These are phyloP conservation scores for Rugosomyces carneus DNA, from an alignment of 1,284 basidiomycete genomes.

Conservation along the genomic window DNA sequence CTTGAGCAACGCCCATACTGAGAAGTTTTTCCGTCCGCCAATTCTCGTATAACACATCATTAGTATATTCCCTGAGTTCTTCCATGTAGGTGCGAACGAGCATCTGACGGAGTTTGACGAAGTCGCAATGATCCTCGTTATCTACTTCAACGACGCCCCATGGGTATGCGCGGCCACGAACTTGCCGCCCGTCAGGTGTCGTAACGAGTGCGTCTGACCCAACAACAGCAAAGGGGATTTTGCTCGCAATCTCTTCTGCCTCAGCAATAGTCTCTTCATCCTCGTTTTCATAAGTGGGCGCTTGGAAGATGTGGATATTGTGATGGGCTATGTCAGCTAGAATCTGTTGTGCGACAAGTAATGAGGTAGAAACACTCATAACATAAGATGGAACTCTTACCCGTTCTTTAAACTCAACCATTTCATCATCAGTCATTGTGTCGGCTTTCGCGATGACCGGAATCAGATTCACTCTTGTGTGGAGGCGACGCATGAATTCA, in stretches of 20 bases:
- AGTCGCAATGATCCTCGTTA: constrained; percentile 97
- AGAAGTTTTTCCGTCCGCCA: constrained; percentile 93
- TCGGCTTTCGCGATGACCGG: constrained; percentile 96
- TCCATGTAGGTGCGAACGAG: constrained; percentile 98
- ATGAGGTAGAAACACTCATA: constrained; percentile 8
- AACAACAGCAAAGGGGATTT: constrained; percentile 96
- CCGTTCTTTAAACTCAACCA: constrained; percentile 85
- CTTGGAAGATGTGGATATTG: constrained; percentile 94
- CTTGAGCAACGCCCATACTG: constrained; percentile 94
- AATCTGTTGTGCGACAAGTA: constrained; percentile 49
- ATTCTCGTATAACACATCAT: constrained; percentile 90
- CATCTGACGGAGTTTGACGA: constrained; percentile 98
- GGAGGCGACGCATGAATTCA: constrained; percentile 94
- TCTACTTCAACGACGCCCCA: constrained; percentile 98
- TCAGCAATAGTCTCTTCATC: constrained; percentile 96
- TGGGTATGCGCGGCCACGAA: constrained; percentile 89
- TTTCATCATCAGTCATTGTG: constrained; percentile 94
- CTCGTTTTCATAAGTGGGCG: constrained; percentile 92
- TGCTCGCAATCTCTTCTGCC: constrained; percentile 92
- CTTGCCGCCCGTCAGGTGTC: constrained; percentile 81
- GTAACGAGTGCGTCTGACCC: constrained; percentile 82
- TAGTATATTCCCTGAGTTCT: constrained; percentile 92
- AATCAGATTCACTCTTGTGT: constrained; percentile 95
- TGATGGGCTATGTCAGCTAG: constrained; percentile 88
- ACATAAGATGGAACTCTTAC: constrained; percentile 38